A percentile compares a stretch with the other conserved stretches of the same genome.
These are phyloP conservation scores for Astragalus membranaceus DNA, from an alignment of 306 rosid genomes.

Conservation along the genomic window DNA sequence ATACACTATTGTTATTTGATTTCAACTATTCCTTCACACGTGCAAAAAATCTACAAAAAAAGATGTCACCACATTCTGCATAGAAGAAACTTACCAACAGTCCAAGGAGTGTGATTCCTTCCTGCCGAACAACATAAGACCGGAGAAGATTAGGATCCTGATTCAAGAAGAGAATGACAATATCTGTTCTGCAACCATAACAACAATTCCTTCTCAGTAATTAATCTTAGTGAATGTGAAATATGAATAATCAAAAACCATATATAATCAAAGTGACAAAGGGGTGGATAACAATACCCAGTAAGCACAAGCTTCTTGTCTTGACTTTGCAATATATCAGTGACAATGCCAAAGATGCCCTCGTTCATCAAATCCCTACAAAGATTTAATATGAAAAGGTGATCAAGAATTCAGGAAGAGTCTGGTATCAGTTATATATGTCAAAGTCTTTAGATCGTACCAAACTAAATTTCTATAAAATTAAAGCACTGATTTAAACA, in stretches of 20 bases:
- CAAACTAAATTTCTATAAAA: too few species aligned
- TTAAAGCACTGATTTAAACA: too few species aligned
- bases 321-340: conserved; percentile 71
- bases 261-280: conserved; percentile 1
- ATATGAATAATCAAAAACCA: conserved; percentile 2
- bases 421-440: too few species aligned
- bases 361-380: conserved; percentile 89
- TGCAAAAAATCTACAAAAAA: conserved; percentile 1
- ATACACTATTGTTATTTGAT: too few species aligned
- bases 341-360: conserved; percentile 73
- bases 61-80: neutral
- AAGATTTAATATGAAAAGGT: conserved; percentile 3
- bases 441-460: too few species aligned
- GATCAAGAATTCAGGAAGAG: too few species aligned
- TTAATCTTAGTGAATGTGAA: neutral
- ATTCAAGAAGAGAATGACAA: conserved; percentile 87
- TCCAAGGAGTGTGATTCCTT: conserved; percentile 77
- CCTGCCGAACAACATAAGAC: conserved; percentile 76
- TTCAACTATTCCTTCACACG: neutral
- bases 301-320: conserved; percentile 86
- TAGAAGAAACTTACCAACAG: conserved; percentile 50
- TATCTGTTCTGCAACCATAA: too few species aligned
- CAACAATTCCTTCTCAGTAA: conserved; percentile 36
- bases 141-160: conserved; percentile 90
- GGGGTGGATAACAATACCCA: conserved; percentile 51